Evolutionary conservation across 441 rosid species (phyloP), one percentile per base, ranked within the genome.

Genomic region (Viola pubescens): DNA sequence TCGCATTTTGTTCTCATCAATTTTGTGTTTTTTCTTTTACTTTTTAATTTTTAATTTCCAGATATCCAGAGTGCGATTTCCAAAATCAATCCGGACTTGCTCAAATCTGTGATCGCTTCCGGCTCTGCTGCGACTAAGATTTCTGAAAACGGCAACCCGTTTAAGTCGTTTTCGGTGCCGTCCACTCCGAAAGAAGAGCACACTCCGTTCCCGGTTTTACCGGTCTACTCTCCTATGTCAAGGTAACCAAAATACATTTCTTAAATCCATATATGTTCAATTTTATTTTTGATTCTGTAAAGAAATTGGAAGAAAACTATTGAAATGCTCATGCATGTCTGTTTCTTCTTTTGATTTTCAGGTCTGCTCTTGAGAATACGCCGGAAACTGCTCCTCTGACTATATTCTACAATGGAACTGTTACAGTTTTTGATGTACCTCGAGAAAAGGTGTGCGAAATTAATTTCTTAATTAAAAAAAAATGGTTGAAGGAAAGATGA

Each of bases 361-460:
- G 80, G 70, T 34, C 61, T 4, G 50, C 50, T 19, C 7, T 59
- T 0, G 81, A 74, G 71, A 60, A 34, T 8, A 37, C 61, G 5
- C 48, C 63, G 16, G 81, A 72, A 56, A 65, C 79, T 0, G 79
- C 85, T 61, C 95, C 96, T 3, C 53, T 92, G 77, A 92, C 98
- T 3, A 87, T 92, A n/a, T 89, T 89, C 70, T 89, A 89, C 74
- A 86, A 83, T 37, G 97, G 97, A 66, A 73, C 67, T 4, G 98
- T 92, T 7, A 58, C 84, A 4, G 83, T 87, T 40, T 89, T 78
- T 64, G 75, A 87, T 59, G 78, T 92, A 39, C 76, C 85, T 56
- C 78, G 44, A 14, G 76, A 77, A 50, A 89, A 83, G 79, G 94
- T 82, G 2, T 34, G 71, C 26, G 52, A 48, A 7, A 11, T 9